Evolutionary conservation across 768 basidiomycete genomes (phyloP), one percentile per base, ranked within the genome.

Genomic region (Lactarius tabidus): DNA sequence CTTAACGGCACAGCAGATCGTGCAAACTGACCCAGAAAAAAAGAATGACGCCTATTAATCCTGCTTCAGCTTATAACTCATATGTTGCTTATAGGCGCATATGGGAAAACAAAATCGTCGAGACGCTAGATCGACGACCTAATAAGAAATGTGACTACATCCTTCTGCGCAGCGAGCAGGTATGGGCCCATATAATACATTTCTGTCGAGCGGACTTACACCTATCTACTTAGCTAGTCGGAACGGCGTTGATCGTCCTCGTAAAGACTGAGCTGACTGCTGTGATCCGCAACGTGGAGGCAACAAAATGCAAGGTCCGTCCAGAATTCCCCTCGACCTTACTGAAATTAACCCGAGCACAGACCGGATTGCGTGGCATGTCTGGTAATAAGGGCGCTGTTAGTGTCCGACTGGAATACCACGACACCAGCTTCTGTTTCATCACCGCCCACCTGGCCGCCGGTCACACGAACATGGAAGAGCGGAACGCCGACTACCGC

Each of bases 321-420:
- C 26, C 51, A 28, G 36, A 17, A 15, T 26, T 38, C 48, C 29
- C 10, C 14, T 12, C 6, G 20, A 10, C 23, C n/a, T 28, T 17
- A 1, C 8, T n/a, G 23, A 7, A 20, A 38, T 31, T 68, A 31
- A 70, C 43, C 39, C 6, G 31, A 58, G 45, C 15, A 17, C 59
- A 93, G 91, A 93, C 91, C n/a, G 91, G 90, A 45, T 79, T 92
- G 48, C 83, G 89, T 38, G 97, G 97, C 15, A 94, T 98, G 85
- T 94, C 94, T 0, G 97, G 95, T 33, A 96, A 96, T 78, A 96
- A 99, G 78, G 97, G 97, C 23, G 97, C 94, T 1, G 91, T 96
- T 15, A 95, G 89, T 7, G 93, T 99, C 68, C 88, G 97, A 15
- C 79, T 99, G 58, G 91, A 98, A 33, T 93, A 92, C 71, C 82